A percentile compares a stretch with the other conserved stretches of the same genome.
phyloP scores from a whole-genome alignment of 73 alveolate genomes.

The Paramecium sonneborni region DNA sequence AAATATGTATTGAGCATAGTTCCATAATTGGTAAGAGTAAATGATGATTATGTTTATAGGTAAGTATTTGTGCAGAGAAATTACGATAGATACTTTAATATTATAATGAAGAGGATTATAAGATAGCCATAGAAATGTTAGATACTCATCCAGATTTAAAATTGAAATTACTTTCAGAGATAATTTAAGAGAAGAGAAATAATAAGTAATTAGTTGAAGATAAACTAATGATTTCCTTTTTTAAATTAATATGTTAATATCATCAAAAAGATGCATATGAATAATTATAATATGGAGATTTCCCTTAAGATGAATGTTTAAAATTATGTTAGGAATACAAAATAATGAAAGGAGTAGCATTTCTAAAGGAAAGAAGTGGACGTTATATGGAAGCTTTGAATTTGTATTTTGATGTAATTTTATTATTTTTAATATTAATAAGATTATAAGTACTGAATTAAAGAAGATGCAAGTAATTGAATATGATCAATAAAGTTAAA shows the following conservation, averaged over 20 bases:
- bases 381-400: conserved; percentile 11
- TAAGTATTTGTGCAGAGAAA: conserved; percentile 40
- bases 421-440: background rate
- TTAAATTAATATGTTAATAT: conserved; percentile 2
- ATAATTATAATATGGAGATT: conserved; percentile 29
- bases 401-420: conserved; percentile 26
- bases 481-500: background rate
- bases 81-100: background rate
- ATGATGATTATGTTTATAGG: background rate
- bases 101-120: conserved; percentile 35
- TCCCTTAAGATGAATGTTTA: conserved; percentile 51
- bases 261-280: conserved; percentile 40
- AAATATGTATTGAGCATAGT: background rate
- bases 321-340: background rate
- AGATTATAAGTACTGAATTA: background rate
- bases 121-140: background rate
- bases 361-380: conserved; percentile 9
- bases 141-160: conserved; percentile 39
- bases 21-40: background rate
- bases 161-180: conserved; percentile 31
- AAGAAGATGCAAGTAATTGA: background rate
- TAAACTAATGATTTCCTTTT: conserved; percentile 10
- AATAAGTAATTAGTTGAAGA: conserved; percentile 18
- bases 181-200: conserved; percentile 13
- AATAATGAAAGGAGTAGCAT: conserved; percentile 19